Evolutionary conservation across 192 early-diverging fungal species (phyloP), one percentile per base, ranked within the genome.

Genomic region (Backusella liffmaniae): DNA sequence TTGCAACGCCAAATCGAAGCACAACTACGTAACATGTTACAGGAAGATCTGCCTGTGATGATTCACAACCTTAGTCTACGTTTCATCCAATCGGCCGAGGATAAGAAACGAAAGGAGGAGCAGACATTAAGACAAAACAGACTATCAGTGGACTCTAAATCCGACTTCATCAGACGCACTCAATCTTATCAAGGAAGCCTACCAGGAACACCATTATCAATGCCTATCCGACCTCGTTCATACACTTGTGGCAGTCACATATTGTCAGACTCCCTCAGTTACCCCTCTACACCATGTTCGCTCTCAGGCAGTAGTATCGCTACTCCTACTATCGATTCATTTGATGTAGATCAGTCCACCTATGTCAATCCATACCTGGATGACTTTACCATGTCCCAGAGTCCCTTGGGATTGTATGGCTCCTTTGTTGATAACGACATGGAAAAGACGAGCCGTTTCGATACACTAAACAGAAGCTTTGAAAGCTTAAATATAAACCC

Each of bases 1-100:
- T 79, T 99, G 49, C 97, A 98, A 85, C 79, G 84, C 9, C 92
- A 96, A 73, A 99, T 99, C 62, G 96, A 99, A 78, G 89, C 90
- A 10, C 92, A 95, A 69, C 80, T 99, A 67, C 78, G 96, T 15
- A 92, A 91, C 71, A 82, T 99, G 88, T 96, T 99, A 73, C 92
- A 93, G 77, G 96, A 99, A 32, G 96, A 98, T 79, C 77, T 99
- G 68, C 98, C 98, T 0, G 84, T 91, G 37, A 90, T 99, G 72
- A 94, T 99, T 21, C 98, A 99, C 81, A 91, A 94, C 39, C 90
- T 98, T 70, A 94, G 92, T 9, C 80, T 94, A 29, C 86, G 90
- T 41, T 88, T 89, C 53, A 89, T 91, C 23, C 87, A 91, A 69
- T 87, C 81, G 59, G 84, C 86, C 74, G 84, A 87, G 81, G 79